A percentile compares a stretch with the other conserved stretches of the same genome.
phyloP scores from a whole-genome alignment of 495 filamentous ascomycete species.

The Podospora conica region DNA sequence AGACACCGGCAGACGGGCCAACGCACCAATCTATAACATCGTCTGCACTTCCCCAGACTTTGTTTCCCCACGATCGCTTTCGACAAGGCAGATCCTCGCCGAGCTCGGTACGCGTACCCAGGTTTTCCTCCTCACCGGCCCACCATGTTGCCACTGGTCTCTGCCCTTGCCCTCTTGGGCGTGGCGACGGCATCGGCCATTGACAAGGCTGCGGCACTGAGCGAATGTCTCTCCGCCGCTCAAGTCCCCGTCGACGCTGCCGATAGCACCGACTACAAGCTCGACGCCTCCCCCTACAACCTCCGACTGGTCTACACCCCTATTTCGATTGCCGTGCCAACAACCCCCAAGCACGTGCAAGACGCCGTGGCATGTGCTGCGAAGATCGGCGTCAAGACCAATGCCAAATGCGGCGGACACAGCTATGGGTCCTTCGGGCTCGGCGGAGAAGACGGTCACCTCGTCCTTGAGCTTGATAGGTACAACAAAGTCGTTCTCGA shows the following conservation, averaged over 20 bases:
- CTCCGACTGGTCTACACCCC: conserved; percentile 34
- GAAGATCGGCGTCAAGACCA: conserved; percentile 36
- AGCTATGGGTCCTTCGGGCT: conserved; percentile 44
- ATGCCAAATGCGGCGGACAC: conserved; percentile 43
- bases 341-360: conserved; percentile 34
- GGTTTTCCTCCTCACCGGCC: conserved; percentile 12
- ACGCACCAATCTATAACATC: conserved; percentile 21
- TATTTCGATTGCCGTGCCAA: conserved; percentile 36
- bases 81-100: conserved; percentile 8
- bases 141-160: conserved; percentile 14
- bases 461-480: conserved; percentile 39
- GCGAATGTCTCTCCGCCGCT: conserved; percentile 34
- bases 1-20: conserved; percentile 10
- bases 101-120: conserved; percentile 11
- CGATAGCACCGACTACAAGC: conserved; percentile 34
- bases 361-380: conserved; percentile 36
- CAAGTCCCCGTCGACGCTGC: conserved; percentile 27
- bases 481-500: conserved; percentile 40
- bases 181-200: conserved; percentile 17
- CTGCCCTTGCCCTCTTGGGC: conserved; percentile 21
- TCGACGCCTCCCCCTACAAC: conserved; percentile 38
- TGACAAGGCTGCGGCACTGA: conserved; percentile 27
- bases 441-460: conserved; percentile 43
- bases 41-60: conserved; percentile 27
- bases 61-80: conserved; percentile 19